Percentiles rank a stretch among this genome's conserved stretches.
phyloP scores from a whole-genome alignment of 2,329 filamentous ascomycete species.

The Coniochaeta sp. region DNA sequence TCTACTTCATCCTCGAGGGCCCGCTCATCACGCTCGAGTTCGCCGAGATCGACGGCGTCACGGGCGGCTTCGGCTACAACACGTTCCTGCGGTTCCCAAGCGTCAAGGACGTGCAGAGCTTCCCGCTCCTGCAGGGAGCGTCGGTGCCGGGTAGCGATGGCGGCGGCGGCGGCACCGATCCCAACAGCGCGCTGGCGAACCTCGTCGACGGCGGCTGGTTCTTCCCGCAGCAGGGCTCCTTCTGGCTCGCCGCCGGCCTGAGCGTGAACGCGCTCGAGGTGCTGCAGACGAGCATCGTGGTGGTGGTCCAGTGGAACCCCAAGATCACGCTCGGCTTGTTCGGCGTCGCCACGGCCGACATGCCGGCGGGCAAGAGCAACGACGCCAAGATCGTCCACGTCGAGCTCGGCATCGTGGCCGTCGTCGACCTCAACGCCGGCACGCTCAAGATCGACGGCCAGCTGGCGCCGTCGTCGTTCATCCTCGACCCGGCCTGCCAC shows the following conservation, averaged over 20 bases:
- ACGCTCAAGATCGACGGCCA: conserved; percentile 22
- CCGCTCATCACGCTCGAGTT: conserved; percentile 29
- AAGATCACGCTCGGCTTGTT: conserved; percentile 11
- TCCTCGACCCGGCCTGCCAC: conserved; percentile 25
- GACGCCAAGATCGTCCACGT: conserved; percentile 7
- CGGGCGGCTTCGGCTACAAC: conserved; percentile 33
- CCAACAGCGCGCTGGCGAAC: neutral
- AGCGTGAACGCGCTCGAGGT: conserved; percentile 30
- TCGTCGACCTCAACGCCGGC: conserved; percentile 19
- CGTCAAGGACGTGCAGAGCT: conserved; percentile 15
- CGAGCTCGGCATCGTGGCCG: conserved; percentile 21
- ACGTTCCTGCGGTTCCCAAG: conserved; percentile 21
- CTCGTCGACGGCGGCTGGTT: conserved; percentile 20
- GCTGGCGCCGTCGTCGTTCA: conserved; percentile 24
- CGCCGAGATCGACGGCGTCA: conserved; percentile 25
- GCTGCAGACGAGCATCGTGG: conserved; percentile 25
- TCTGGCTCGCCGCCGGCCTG: conserved; percentile 31
- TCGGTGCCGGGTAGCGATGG: neutral
- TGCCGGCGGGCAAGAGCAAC: neutral
- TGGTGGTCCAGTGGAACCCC: conserved; percentile 23
- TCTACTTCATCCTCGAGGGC: conserved; percentile 28
- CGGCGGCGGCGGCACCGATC: neutral
- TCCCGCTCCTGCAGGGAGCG: conserved; percentile 21
- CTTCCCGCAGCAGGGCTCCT: conserved; percentile 16
- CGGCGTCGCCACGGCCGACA: conserved; percentile 4